These are phyloP conservation scores for Lentinula raphanica DNA, from an alignment of 768 basidiomycete genomes.

Conservation along the genomic window DNA sequence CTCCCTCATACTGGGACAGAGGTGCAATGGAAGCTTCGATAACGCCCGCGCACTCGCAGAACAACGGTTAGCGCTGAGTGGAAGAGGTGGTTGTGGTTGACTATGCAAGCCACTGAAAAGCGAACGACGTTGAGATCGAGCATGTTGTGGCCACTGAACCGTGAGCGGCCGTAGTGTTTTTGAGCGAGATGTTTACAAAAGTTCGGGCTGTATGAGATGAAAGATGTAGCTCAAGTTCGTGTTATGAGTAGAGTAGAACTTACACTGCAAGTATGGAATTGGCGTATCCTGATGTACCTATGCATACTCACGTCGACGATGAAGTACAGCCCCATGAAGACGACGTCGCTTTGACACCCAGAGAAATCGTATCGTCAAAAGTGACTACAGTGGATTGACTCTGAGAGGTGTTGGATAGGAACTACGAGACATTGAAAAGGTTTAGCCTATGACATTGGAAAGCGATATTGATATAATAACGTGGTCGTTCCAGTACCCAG, in stretches of 20 bases:
- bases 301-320: neutral
- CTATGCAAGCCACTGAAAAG: neutral
- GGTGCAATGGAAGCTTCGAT: neutral
- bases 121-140: neutral
- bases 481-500: slow-evolving; percentile 26
- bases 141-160: neutral
- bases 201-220: neutral
- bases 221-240: neutral
- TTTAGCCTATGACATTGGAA: too few species aligned
- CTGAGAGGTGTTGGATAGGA: too few species aligned
- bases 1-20: neutral
- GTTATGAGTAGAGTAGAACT: neutral
- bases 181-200: neutral
- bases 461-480: too few species aligned
- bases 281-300: neutral
- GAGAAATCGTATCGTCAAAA: too few species aligned
- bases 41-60: neutral
- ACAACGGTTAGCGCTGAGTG: neutral
- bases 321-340: neutral
- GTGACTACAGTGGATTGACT: too few species aligned
- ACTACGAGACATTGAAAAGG: too few species aligned
- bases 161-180: neutral
- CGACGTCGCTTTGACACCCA: too few species aligned
- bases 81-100: neutral
- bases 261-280: neutral